Evolutionary conservation across 805 yeast species (phyloP), one percentile per base, ranked within the genome.

Genomic region (Schwanniomyces polymorphus): DNA sequence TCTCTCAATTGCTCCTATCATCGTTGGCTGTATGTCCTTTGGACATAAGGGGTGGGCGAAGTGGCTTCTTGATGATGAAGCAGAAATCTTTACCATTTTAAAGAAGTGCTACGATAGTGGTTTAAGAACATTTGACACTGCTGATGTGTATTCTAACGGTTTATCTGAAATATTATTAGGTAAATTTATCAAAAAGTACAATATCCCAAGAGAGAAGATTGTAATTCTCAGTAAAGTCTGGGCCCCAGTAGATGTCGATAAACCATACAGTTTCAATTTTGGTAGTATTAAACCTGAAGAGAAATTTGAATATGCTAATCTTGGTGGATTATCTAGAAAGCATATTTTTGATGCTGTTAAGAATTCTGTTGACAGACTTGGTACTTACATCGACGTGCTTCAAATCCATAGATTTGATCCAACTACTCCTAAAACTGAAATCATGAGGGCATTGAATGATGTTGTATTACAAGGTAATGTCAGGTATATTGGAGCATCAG

Each of bases 401-500:
- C 86, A 81, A 61, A 78, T 82, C 54, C 87, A 82, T 61, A 62
- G 87, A 47, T 60, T 72, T 42, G 87, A 83, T 59, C 56, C 55
- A 21, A 56, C 64, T 3, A 72, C 78, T 4, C 80, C 84, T 26
- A 69, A 72, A 46, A 71, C 71, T 41, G 87, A 83, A 54, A 76
- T 72, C 26, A 81, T 82, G 84, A 74, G 64, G 52, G 78, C 85
- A 0, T 64, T 82, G 55, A 76, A 82, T 56, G 80, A 76, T 50
- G 68, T 78, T n/a, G 76, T 79, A 21, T 65, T 67, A 33, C 47
- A 56, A 34, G 84, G 84, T 9, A 56, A 65, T 34, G 69, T 70
- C 3, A 67, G 85, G 43, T 82, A 83, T 58, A 72, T 83, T 46
- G 86, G 86, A 9, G 86, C 86, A 1, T 81, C 86, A 1, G 64